Base-by-base conservation (phyloP, 352 stramenopile species). In the Globisporangium solare region DNA sequence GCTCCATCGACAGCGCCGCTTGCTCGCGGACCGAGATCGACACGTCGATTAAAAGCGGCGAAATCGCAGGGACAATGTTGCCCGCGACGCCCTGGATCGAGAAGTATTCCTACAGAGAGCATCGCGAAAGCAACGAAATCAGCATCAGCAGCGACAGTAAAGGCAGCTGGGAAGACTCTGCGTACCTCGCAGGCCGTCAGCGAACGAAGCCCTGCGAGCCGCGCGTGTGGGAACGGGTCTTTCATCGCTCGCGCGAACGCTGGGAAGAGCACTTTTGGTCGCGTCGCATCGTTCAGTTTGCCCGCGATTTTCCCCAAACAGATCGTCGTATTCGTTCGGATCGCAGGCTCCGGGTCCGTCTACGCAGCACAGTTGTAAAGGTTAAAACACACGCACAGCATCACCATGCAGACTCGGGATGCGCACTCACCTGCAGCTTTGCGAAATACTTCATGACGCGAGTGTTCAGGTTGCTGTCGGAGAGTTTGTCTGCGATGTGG, bases 261-360 rank as follows among this genome's bases (percentile, higher is more conserved):
- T 35, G 86, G 86, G 22, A 97, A 90, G 8, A 97, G 51, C 17
- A 97, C 88, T 58, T 96, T 97, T 8, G 85, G 79, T 15, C 89
- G 74, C 22, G 90, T 96, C 14, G 82, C 56, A 22, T 92, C 80
- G 46, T 90, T 96, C 5, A 97, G 73, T 51, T 97, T 89, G 17
- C 60, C 63, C 17, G 91, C 83, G 54, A 97, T 90, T 46, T 95
- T 95, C 32, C 84, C 87, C 17, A 97, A 55, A 66, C 92, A 97
- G 50, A 97, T 97, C 13, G 92, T 96, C 17, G 90, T 96, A 61
- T 97, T 97, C 24, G 90, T 97, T 47, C 89, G 86, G 56, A 97
- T 97, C 8, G 88, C 88, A 58, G 90, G 85, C 61, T 97, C 89
- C 0, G 86, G 76, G 56, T 97, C 90, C 13, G 79, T 81, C 80